Evolutionary conservation across 495 filamentous ascomycete species (phyloP).

Genomic region (Neurospora sp.): DNA sequence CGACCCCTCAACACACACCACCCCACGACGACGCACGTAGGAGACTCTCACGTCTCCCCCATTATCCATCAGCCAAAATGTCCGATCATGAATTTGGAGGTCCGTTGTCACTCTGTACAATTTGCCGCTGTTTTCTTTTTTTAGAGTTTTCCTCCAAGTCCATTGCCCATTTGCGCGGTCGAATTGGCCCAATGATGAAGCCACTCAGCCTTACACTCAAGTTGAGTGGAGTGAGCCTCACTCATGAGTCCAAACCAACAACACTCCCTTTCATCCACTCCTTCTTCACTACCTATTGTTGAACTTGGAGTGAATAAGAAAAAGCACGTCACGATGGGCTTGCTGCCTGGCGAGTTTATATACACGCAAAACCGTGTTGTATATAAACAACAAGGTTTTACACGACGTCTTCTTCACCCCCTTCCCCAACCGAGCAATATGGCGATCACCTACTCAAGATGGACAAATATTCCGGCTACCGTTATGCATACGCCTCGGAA

Average conservation of each 20-base stretch:
- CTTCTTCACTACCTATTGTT: neutral
- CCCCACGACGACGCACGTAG: neutral
- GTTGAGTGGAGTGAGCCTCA: neutral
- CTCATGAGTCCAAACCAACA: neutral
- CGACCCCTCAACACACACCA: neutral
- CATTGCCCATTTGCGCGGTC: neutral
- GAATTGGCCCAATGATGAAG: neutral
- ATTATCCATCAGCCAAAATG: constrained; percentile 42
- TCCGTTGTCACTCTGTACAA: constrained; percentile 30
- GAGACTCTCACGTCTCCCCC: neutral
- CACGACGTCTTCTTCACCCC: neutral
- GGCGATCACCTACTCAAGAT: neutral
- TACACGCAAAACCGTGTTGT: neutral
- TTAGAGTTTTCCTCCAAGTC: neutral
- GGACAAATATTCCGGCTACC: neutral
- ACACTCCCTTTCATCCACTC: neutral
- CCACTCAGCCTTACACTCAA: neutral
- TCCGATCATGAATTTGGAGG: constrained; percentile 84
- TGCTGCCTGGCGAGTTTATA: neutral
- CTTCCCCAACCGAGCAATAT: neutral
- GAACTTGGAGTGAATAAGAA: neutral
- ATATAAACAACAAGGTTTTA: neutral
- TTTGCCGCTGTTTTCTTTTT: constrained; percentile 13
- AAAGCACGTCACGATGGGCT: neutral
- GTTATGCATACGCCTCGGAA: neutral